Base-by-base conservation (phyloP, 805 yeast species). In the Saccharomycopsis amapae region DNA sequence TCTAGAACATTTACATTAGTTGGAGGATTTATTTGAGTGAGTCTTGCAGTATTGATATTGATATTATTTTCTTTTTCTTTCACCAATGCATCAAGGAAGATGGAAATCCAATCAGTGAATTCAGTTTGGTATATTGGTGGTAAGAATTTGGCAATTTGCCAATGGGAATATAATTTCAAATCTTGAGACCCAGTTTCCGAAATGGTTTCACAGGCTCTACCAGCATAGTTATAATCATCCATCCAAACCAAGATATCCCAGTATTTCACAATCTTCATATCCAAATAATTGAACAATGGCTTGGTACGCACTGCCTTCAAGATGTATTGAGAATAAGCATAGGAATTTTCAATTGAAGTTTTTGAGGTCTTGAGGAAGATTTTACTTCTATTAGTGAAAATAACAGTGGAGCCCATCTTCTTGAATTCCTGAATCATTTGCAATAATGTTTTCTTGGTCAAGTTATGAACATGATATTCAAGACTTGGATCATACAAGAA, bases 181-280 rank as follows among this genome's bases (percentile, higher is more conserved):
- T 65, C 67, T 48, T 69, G 73, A 15, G 57, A 61, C 18, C 64
- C 68, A 9, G 51, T 52, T 7, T 64, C 69, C 18, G 62, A 53
- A 15, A 69, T 62, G 45, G 63, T 63, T 12, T 59, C 46, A 53
- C 75, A 68, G 0, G 74, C 72, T 41, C 75, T 61, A 5, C 98
- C 99, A 36, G 94, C 84, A 62, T 72, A 88, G 58, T 93, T 93
- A 56, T 76, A 77, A 55, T 82, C 80, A 60, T 93, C 96, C 95
- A 90, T 85, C 97, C 97, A 94, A 2, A 93, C 66, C 52, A 93
- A 66, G n/a, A 82, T 58, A 60, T 93, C 97, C 98, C 98, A 93
- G 58, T 85, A 88, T 56, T 78, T 79, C 10, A 69, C 72, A 35
- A 90, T 81, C 18, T 67, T 65, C 53, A 93, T 63, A 54, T 89